A percentile compares a stretch with the other conserved stretches of the same genome.
phyloP scores from a whole-genome alignment of 2,329 filamentous ascomycete species.

The Colletotrichum sp. region DNA sequence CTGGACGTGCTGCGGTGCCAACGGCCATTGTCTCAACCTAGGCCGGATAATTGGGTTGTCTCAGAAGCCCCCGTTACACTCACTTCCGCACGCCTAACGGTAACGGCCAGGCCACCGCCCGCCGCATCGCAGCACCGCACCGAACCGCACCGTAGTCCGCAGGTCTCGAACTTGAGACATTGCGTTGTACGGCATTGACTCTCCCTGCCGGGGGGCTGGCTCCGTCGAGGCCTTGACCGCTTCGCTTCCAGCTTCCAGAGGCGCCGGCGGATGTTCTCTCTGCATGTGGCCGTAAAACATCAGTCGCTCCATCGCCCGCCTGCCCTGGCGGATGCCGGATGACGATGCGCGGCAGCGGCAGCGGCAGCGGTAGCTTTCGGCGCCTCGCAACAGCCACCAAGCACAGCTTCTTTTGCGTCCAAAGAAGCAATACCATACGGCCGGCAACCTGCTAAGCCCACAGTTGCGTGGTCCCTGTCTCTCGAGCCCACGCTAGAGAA shows the following conservation, averaged over 20 bases:
- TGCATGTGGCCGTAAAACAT: not conserved
- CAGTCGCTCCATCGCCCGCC: not conserved
- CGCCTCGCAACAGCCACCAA: not conserved
- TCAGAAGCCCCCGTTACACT: constrained; percentile 4
- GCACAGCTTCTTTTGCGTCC: not conserved
- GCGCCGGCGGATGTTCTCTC: not conserved
- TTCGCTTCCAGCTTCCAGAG: not conserved
- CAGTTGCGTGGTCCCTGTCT: constrained; percentile 9
- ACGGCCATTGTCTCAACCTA: constrained; percentile 13
- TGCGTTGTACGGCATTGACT: constrained; percentile 11
- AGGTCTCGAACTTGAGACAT: constrained; percentile 2
- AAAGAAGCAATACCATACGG: constrained; percentile 17
- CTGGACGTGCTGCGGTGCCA: not conserved
- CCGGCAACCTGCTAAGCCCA: constrained; percentile 12
- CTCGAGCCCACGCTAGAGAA: not conserved
- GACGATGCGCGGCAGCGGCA: not conserved
- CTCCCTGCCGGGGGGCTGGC: constrained; percentile 1
- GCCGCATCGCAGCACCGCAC: not conserved
- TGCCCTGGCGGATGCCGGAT: not conserved
- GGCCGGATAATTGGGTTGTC: constrained; percentile 11
- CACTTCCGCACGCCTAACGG: not conserved
- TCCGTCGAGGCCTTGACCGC: constrained; percentile 4
- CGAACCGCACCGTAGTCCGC: not conserved
- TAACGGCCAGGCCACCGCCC: not conserved
- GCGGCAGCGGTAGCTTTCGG: not conserved